phyloP scores from a whole-genome alignment of 495 filamentous ascomycete genomes.

The Xylaria bambusicola region DNA sequence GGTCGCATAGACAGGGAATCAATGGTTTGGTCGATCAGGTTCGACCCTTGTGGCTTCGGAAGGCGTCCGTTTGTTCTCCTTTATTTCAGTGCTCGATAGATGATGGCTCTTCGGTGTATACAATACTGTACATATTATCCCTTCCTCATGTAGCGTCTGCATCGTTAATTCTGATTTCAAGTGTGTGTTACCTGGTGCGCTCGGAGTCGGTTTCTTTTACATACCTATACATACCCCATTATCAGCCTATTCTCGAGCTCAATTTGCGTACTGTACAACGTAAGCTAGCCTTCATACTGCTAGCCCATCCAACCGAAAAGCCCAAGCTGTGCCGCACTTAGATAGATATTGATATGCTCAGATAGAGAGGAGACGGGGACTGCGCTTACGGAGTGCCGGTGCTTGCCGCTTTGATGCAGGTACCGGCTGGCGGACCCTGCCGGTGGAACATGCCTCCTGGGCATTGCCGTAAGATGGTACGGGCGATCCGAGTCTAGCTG shows the following conservation, averaged over 20 bases:
- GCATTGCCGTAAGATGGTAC: too few species aligned
- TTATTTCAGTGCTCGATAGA: neutral
- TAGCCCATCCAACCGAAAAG: too few species aligned
- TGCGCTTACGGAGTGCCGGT: neutral
- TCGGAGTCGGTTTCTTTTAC: too few species aligned
- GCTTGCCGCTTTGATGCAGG: neutral
- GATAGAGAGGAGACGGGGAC: too few species aligned
- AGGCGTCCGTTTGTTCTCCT: neutral
- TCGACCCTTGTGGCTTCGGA: neutral
- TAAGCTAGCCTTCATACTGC: too few species aligned
- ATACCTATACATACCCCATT: too few species aligned
- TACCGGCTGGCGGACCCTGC: neutral
- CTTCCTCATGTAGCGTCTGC: neutral
- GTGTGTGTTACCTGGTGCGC: neutral
- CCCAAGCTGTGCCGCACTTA: too few species aligned
- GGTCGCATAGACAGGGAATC: neutral
- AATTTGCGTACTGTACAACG: too few species aligned
- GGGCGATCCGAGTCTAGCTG: too few species aligned
- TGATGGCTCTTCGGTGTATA: slow-evolving; percentile 8
- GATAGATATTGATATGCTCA: too few species aligned
- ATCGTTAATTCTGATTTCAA: neutral
- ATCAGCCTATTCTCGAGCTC: too few species aligned
- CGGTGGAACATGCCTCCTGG: too few species aligned
- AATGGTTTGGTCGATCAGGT: neutral
- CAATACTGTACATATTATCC: slow-evolving; percentile 11